A percentile compares a stretch with the other conserved stretches of the same genome.
Conservation (phyloP, 805 yeast species). For the Starmerella cellae region DNA sequence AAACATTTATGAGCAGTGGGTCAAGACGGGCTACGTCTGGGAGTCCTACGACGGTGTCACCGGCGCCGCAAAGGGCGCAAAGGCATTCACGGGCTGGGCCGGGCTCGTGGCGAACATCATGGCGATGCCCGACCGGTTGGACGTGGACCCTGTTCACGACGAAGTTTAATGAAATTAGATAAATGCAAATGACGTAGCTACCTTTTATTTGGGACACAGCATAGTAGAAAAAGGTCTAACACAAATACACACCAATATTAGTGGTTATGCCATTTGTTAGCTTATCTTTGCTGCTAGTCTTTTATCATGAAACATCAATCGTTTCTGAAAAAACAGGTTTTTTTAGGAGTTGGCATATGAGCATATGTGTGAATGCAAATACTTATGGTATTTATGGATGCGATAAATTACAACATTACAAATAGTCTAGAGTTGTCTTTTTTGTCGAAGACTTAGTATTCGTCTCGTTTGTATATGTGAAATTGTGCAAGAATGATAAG, state of each 20-base stretch:
- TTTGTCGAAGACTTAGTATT: too few relatives aligned
- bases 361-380: too few relatives aligned
- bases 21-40: slow-evolving; percentile 68
- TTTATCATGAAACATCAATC: too few relatives aligned
- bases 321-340: not conserved
- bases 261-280: too few relatives aligned
- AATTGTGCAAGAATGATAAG: slow-evolving; percentile 52
- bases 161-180: slow-evolving; percentile 6
- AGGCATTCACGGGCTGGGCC: slow-evolving; percentile 92
- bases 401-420: too few relatives aligned
- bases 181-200: too few relatives aligned
- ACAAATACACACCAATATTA: too few relatives aligned
- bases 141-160: slow-evolving; percentile 4
- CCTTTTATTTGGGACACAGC: too few relatives aligned
- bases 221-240: too few relatives aligned
- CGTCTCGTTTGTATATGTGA: slow-evolving; percentile 39
- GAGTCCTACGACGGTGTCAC: slow-evolving; percentile 74
- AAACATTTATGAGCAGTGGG: slow-evolving; percentile 60
- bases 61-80: slow-evolving; percentile 69
- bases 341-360: too few relatives aligned
- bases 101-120: slow-evolving; percentile 66
- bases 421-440: too few relatives aligned
- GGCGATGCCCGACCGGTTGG: slow-evolving; percentile 53
- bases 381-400: not conserved
- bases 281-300: too few relatives aligned